A percentile compares a stretch with the other conserved stretches of the same genome.
phyloP scores from a whole-genome alignment of 2,329 filamentous ascomycete genomes.

The Coccinonectria pachysandricola region DNA sequence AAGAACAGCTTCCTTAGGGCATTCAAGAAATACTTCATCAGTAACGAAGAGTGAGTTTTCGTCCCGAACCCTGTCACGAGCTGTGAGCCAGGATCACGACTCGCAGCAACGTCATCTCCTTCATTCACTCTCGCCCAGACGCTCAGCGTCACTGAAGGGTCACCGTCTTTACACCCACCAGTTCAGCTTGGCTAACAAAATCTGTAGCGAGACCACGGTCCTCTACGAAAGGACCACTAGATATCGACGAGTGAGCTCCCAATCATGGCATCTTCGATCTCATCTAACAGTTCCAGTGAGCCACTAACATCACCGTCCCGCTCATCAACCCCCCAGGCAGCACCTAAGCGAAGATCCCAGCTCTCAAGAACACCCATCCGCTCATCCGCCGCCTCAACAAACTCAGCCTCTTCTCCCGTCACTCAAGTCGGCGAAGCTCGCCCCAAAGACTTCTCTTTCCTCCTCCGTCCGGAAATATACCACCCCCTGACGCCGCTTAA shows the following conservation, averaged over 20 bases:
- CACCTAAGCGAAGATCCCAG: conserved; percentile 12
- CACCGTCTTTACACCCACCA: background rate
- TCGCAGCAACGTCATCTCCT: conserved; percentile 3
- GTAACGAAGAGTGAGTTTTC: conserved; percentile 28
- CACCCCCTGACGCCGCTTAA: conserved; percentile 62
- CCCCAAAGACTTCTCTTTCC: conserved; percentile 65
- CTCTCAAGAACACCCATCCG: conserved; percentile 16
- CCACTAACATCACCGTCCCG: conserved; percentile 20
- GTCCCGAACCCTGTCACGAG: too few relatives aligned
- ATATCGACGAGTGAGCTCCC: conserved; percentile 57
- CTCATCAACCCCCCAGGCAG: conserved; percentile 18
- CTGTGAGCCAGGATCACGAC: conserved; percentile 1
- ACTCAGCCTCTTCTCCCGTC: conserved; percentile 18
- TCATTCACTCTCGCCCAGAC: conserved; percentile 1
- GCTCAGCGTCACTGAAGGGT: conserved; percentile 3
- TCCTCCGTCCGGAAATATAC: conserved; percentile 72
- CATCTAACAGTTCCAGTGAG: conserved; percentile 12
- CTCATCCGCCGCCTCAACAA: too few relatives aligned
- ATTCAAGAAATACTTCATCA: conserved; percentile 29
- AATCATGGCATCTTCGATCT: background rate
- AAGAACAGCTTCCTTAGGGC: conserved; percentile 20
- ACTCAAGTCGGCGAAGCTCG: conserved; percentile 21
- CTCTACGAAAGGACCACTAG: conserved; percentile 69
- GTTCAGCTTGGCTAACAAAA: conserved; percentile 11
- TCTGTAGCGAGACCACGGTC: conserved; percentile 49